Conservation (phyloP, 1,139 yeast genomes). For the Wickerhamiella infanticola region DNA sequence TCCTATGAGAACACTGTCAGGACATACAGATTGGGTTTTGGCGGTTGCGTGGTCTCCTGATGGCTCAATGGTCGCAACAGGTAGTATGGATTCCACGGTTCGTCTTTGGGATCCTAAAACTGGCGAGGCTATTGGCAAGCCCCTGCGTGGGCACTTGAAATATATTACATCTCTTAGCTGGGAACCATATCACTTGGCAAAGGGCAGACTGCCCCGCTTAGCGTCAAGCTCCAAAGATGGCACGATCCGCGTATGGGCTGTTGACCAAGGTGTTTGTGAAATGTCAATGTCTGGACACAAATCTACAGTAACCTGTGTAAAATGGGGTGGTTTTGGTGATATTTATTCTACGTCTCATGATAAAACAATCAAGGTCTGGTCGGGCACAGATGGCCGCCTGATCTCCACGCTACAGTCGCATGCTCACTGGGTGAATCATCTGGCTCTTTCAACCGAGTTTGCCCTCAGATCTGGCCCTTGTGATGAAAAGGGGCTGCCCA, state of each 20-base stretch:
- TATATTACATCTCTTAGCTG: constrained; percentile 84
- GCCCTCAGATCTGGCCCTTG: constrained; percentile 73
- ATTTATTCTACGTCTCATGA: constrained; percentile 90
- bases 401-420: constrained; percentile 71
- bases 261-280: constrained; percentile 50
- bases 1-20: constrained; percentile 61
- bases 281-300: constrained; percentile 79
- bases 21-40: constrained; percentile 88
- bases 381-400: constrained; percentile 61
- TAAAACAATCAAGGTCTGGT: constrained; percentile 90
- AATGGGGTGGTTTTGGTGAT: constrained; percentile 86
- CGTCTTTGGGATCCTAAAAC: constrained; percentile 72
- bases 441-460: constrained; percentile 81
- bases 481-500: constrained; percentile 39
- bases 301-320: constrained; percentile 79
- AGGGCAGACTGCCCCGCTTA: constrained; percentile 50
- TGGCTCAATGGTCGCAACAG: constrained; percentile 84
- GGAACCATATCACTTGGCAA: constrained; percentile 84
- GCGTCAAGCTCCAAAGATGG: constrained; percentile 90
- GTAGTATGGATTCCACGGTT: constrained; percentile 85
- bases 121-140: constrained; percentile 61
- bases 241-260: constrained; percentile 81
- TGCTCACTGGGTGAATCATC: constrained; percentile 96
- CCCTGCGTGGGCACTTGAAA: constrained; percentile 68
- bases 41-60: constrained; percentile 92